Evolutionary conservation across 2,329 filamentous ascomycete genomes (phyloP).

Genomic region (Pseudocercospora fuligena): DNA sequence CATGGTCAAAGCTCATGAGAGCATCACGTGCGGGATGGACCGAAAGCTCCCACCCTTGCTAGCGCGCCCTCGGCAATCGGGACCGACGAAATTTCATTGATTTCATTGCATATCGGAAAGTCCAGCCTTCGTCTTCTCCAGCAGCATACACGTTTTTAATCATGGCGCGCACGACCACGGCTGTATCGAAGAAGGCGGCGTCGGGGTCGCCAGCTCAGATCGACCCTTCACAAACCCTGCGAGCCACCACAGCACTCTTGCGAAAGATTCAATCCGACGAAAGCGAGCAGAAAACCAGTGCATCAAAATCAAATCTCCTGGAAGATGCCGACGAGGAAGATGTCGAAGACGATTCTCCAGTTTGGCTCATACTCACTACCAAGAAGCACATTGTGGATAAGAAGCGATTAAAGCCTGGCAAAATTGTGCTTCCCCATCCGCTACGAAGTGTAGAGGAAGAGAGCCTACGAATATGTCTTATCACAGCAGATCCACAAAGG

Average conservation of each 20-base stretch:
- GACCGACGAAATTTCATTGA: not conserved
- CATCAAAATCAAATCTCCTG: constrained; percentile 59
- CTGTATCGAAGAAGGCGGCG: constrained; percentile 43
- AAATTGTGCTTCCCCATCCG: constrained; percentile 62
- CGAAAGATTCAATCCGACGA: constrained; percentile 52
- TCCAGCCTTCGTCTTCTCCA: not conserved
- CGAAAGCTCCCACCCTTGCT: not conserved
- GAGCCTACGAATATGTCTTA: constrained; percentile 76
- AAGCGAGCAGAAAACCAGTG: constrained; percentile 52
- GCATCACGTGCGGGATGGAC: not conserved
- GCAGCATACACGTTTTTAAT: not conserved
- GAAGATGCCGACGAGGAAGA: constrained; percentile 53
- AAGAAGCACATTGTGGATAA: constrained; percentile 74
- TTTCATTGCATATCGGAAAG: not conserved
- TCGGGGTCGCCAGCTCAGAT: constrained; percentile 47
- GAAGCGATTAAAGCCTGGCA: constrained; percentile 79
- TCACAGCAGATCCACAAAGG: constrained; percentile 81
- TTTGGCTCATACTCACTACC: constrained; percentile 67
- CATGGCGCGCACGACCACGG: constrained; percentile 39
- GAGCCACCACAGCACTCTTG: constrained; percentile 64
- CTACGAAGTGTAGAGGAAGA: constrained; percentile 62
- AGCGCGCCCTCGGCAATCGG: not conserved
- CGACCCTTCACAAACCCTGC: constrained; percentile 57
- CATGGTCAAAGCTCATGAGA: not conserved
- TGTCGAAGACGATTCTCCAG: constrained; percentile 55